Base-by-base conservation (phyloP, 345 rosid genomes). In the Cardamine chenopodiifolia region DNA sequence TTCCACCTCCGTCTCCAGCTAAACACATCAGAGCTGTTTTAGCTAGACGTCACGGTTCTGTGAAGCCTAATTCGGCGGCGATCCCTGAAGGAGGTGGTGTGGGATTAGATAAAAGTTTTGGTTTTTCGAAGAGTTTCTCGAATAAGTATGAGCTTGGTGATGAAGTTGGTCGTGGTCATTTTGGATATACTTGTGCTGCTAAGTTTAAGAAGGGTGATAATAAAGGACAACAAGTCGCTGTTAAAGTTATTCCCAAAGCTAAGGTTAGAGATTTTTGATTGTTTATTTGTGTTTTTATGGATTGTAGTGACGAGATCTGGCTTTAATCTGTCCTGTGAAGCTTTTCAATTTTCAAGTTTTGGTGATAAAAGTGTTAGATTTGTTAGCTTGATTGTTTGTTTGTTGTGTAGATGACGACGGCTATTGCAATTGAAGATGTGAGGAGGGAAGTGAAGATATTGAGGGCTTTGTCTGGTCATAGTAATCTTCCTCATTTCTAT, bases 1-100 rank as follows among this genome's bases (percentile, higher is more conserved):
- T 94, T 67, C 97, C 97, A 2, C 97, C 99, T 34, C 99, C 97
- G 0, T 92, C 97, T 2, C 99, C 97, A n/a, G 97, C 99, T 3
- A 95, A 89, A 82, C 97, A 95, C 79, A 89, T 95, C 42, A 78
- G 85, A 71, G 87, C 99, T 1, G 85, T 93, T 35, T 81, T 95
- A 23, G 95, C 90, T 0, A 83, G 90, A 31, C 76, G 97, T 15
- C 87, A 88, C 28, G 87, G 90, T 35, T 86, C 87, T 6, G 88
- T 70, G 75, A 86, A 88, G 88, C 85, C 86, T 6, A 82, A 85
- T 58, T 85, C 83, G 15, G 62, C 92, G n/a, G 78, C 84, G 32
- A 87, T 87, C 48, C 87, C 93, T 17, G 88, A 80, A 47, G 84
- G 73, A 1, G 86, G 76, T 2, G 73, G 77, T 22, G 81, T 77